Evolutionary conservation across 768 basidiomycete genomes (phyloP).

Genomic region (Pleurotus cornucopiae): DNA sequence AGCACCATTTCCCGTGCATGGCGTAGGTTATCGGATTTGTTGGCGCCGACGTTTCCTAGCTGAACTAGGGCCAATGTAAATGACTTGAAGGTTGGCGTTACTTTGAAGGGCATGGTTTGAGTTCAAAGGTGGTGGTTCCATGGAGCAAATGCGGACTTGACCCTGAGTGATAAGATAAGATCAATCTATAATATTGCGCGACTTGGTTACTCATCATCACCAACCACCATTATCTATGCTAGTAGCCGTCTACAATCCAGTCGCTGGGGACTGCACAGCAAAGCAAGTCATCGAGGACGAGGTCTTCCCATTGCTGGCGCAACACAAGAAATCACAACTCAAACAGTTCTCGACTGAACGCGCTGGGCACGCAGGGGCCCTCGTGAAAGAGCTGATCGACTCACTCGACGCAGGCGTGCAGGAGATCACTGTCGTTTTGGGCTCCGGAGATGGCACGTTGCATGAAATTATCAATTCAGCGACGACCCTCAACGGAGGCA

Average conservation of each 20-base stretch:
- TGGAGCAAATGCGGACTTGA: too few relatives aligned
- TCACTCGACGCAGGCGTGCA: conserved; percentile 14
- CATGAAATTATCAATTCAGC: conserved; percentile 81
- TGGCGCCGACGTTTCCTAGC: conserved; percentile 65
- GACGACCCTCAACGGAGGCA: conserved; percentile 19
- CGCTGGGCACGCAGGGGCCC: conserved; percentile 49
- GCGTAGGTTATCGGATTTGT: conserved; percentile 75
- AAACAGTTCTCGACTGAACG: conserved; percentile 43
- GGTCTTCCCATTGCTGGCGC: conserved; percentile 59
- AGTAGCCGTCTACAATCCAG: conserved; percentile 74
- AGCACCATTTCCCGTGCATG: conserved; percentile 80
- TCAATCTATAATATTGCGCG: not conserved
- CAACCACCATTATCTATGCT: conserved; percentile 17
- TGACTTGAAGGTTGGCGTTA: conserved; percentile 46
- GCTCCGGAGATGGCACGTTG: conserved; percentile 89
- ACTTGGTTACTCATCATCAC: not conserved
- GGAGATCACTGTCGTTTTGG: conserved; percentile 49
- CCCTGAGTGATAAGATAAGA: conserved; percentile 3
- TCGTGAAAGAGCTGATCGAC: conserved; percentile 38
- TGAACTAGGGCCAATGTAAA: conserved; percentile 91
- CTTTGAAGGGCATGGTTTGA: conserved; percentile 1
- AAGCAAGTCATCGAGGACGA: conserved; percentile 50
- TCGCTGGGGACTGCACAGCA: conserved; percentile 58
- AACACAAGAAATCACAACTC: conserved; percentile 34
- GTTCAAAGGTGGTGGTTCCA: too few relatives aligned